These are phyloP conservation scores for Parachaetomium inaequale DNA, from an alignment of 495 filamentous ascomycete species.

Conservation along the genomic window DNA sequence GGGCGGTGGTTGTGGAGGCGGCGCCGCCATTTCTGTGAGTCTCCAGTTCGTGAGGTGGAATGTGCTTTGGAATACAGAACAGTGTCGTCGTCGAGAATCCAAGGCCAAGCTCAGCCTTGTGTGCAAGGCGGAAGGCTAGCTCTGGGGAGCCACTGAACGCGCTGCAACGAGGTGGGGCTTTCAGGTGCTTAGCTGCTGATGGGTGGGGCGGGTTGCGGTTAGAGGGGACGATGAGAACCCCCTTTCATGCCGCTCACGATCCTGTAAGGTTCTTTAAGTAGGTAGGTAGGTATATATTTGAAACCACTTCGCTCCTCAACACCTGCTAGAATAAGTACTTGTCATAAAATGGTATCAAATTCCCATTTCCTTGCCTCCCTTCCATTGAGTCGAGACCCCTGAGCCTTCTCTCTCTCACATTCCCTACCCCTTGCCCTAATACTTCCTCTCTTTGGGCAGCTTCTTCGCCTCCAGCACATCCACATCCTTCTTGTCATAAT, in stretches of 20 bases:
- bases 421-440: slow-evolving; percentile 6
- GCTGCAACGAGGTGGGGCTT: not conserved
- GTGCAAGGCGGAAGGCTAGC: slow-evolving; percentile 7
- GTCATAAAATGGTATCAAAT: not conserved
- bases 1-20: slow-evolving; percentile 23
- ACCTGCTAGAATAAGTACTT: not conserved
- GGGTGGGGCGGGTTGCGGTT: not conserved
- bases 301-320: not conserved
- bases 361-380: not conserved
- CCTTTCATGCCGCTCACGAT: too few relatives aligned
- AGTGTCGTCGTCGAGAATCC: not conserved
- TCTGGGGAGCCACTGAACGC: not conserved
- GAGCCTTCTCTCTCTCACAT: not conserved
- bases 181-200: not conserved
- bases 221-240: too few relatives aligned
- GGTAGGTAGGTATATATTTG: not conserved
- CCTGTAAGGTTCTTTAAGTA: too few relatives aligned
- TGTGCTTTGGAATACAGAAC: not conserved
- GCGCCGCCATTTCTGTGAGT: slow-evolving; percentile 14
- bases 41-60: not conserved
- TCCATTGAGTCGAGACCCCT: not conserved
- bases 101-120: slow-evolving; percentile 19
- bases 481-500: slow-evolving; percentile 88
- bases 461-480: slow-evolving; percentile 80
- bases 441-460: slow-evolving; percentile 37